Evolutionary conservation across 371 early-diverging fungal species (phyloP).

Genomic region (Syncephalastrum sp.): DNA sequence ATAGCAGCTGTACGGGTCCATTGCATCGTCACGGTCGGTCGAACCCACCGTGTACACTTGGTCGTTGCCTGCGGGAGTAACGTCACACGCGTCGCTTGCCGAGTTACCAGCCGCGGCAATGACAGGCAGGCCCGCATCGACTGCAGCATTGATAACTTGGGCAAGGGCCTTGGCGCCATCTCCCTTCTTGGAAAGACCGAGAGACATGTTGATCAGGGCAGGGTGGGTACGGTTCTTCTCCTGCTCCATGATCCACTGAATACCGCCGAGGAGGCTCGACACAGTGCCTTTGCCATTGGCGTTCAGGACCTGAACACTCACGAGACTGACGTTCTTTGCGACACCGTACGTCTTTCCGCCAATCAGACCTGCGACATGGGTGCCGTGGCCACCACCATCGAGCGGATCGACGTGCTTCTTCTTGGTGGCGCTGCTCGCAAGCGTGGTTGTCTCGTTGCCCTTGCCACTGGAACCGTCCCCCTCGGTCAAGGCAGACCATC

Average conservation of each 20-base stretch:
- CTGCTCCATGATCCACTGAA: conserved; percentile 62
- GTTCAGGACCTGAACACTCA: conserved; percentile 85
- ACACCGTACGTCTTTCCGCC: conserved; percentile 81
- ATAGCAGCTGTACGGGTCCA: conserved; percentile 49
- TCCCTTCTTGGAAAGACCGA: conserved; percentile 37
- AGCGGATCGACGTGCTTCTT: not conserved
- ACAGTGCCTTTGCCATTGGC: conserved; percentile 63
- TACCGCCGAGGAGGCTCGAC: conserved; percentile 67
- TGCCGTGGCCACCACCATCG: conserved; percentile 29
- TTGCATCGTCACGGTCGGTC: conserved; percentile 44
- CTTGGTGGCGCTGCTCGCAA: conserved; percentile 8
- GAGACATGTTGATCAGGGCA: conserved; percentile 61
- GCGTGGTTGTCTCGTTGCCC: conserved; percentile 8
- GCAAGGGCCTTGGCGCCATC: conserved; percentile 20
- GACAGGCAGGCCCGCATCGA: conserved; percentile 52
- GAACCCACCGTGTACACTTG: conserved; percentile 72
- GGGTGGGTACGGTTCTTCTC: conserved; percentile 30
- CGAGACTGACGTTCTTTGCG: conserved; percentile 80
- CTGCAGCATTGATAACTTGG: conserved; percentile 41
- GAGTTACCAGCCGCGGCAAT: conserved; percentile 82
- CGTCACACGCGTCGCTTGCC: conserved; percentile 62
- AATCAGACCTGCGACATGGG: conserved; percentile 82
- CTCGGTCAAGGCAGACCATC: conserved; percentile 60
- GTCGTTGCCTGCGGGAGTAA: conserved; percentile 63
- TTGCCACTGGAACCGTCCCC: conserved; percentile 44